Conservation (phyloP, 345 rosid genomes). For the Salix caprea region DNA sequence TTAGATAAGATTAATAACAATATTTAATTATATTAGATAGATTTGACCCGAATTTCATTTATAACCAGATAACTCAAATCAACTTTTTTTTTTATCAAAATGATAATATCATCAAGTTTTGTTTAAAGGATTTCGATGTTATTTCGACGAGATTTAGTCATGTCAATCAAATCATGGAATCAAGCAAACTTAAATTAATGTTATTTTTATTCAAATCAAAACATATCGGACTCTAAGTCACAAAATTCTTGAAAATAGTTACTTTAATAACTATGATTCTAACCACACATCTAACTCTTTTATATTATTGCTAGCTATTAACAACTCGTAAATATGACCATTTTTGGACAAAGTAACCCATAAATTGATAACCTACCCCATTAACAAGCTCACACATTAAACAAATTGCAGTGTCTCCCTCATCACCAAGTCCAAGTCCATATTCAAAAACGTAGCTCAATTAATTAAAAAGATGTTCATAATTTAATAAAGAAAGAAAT, state of each 20-base stretch:
- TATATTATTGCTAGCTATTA: not conserved
- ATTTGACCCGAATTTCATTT: too few species aligned
- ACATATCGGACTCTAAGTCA: too few species aligned
- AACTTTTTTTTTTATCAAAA: too few species aligned
- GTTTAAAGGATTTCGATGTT: too few species aligned
- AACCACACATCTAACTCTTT: not conserved
- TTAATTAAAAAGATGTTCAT: not conserved
- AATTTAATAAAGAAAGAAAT: not conserved
- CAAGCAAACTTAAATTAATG: too few species aligned
- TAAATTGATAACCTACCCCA: not conserved
- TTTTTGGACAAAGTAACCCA: not conserved
- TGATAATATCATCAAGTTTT: too few species aligned
- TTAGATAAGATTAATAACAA: not conserved
- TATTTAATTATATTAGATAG: not conserved
- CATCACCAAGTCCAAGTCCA: not conserved
- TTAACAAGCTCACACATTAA: not conserved
- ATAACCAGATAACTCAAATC: accelerated
- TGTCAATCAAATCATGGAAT: too few species aligned
- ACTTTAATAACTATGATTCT: not conserved
- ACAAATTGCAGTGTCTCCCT: not conserved
- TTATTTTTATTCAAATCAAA: too few species aligned
- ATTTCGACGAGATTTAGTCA: too few species aligned
- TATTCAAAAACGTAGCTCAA: not conserved
- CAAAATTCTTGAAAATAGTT: too few species aligned
- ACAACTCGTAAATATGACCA: not conserved